These are phyloP conservation scores for Sistotremastrum suecicum DNA, from an alignment of 768 basidiomycete genomes.

Conservation along the genomic window DNA sequence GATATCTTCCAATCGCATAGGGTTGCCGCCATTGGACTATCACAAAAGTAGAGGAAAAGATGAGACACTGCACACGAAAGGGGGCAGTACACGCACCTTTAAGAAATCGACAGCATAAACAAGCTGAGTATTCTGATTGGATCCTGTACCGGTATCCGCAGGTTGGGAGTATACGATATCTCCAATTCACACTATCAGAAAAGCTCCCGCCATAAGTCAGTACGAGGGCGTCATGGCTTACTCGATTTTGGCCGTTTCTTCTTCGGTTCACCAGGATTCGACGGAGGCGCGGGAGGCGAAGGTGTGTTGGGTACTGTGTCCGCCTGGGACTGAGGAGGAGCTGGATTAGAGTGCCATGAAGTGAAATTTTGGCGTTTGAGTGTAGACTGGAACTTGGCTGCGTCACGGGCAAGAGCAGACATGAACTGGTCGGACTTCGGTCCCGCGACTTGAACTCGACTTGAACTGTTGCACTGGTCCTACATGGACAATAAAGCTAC, in stretches of 20 bases:
- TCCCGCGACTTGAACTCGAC: too few species aligned
- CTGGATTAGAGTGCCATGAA: slow-evolving; percentile 64
- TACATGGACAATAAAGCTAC: too few species aligned
- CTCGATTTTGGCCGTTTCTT: slow-evolving; percentile 49
- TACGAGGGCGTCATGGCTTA: slow-evolving; percentile 18
- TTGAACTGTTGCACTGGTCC: too few species aligned
- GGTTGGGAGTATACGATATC: slow-evolving; percentile 80
- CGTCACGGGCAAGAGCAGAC: slow-evolving; percentile 57
- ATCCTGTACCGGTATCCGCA: slow-evolving; percentile 69
- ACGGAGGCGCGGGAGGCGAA: slow-evolving; percentile 11
- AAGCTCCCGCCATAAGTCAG: background rate
- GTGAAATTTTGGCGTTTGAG: slow-evolving; percentile 52
- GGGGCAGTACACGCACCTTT: slow-evolving; percentile 33
- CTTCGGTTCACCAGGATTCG: slow-evolving; percentile 22
- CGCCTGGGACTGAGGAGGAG: slow-evolving; percentile 20
- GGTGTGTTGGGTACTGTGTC: slow-evolving; percentile 17
- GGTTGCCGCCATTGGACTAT: slow-evolving; percentile 25
- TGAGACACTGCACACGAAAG: slow-evolving; percentile 1
- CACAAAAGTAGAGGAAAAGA: slow-evolving; percentile 1
- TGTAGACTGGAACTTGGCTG: slow-evolving; percentile 52
- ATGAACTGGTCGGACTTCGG: slow-evolving; percentile 20
- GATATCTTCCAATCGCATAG: slow-evolving; percentile 80
- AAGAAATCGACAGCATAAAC: slow-evolving; percentile 74
- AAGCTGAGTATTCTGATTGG: slow-evolving; percentile 76
- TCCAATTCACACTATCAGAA: slow-evolving; percentile 14